Base-by-base conservation (phyloP, 306 rosid species). In the Geum urbanum region DNA sequence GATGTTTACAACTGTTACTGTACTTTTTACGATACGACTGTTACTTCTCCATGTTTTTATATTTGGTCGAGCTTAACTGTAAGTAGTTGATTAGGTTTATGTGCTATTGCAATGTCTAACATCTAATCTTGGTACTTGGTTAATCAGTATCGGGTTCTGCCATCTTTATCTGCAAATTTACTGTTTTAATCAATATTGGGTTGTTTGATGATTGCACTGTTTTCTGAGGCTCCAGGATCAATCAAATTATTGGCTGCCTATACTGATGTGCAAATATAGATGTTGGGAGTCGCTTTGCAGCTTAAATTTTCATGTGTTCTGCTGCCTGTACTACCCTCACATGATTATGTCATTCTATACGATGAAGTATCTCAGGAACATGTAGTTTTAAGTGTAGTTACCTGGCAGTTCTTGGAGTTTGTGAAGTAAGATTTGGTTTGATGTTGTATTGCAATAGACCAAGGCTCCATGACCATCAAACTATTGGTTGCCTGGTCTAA, bases 221-320 rank as follows among this genome's bases (percentile, higher is more conserved):
- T 83, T 82, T 79, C 47, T 22, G 37, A 76, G 92, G 87, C 87
- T 72, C 72, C 80, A 67, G 74, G 70, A 74, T 50, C 19, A 18
- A 16, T 27, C 46, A 40, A 50, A 22, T 68, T 35, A 71, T 61
- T 51, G 78, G 81, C 49, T 57, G 87, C 76, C 87, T 65, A 18
- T 54, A 1, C 73, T 8, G 35, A 66, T 47, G 89, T 81, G 96
- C 96, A 70, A 16, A 74, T 53, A 77, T 27, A 4, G 55, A 77
- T 79, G 15, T 61, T 80, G 96, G 92, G 87, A 57, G 45, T 79
- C 86, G 90, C 97, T 91, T 88, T 88, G 95, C 95, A 88, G 88
- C 85, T 72, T 77, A 60, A 39, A 80, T 78, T 56, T 73, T 50
- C 62, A 2, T 18, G 47, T 62, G 74, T 69, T 83, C 62, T 61